Conservation (phyloP, 768 basidiomycete genomes). For the Boletales sp. region DNA sequence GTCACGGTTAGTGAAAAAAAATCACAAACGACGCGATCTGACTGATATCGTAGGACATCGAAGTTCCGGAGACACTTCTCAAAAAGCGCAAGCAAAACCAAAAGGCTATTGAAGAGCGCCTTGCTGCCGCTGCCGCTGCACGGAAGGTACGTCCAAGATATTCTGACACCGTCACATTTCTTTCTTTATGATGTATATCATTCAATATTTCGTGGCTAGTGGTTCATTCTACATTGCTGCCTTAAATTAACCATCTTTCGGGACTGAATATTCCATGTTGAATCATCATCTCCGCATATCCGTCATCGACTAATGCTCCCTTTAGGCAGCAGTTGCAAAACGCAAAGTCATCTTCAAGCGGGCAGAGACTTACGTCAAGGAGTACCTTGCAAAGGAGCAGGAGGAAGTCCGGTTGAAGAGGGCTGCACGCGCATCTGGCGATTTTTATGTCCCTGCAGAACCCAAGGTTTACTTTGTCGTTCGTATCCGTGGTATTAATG, state of each 20-base stretch:
- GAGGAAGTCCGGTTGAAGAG: conserved; percentile 97
- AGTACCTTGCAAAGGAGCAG: conserved; percentile 88
- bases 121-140: conserved; percentile 77
- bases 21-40: conserved; percentile 9
- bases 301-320: conserved; percentile 12
- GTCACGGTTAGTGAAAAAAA: conserved; percentile 38
- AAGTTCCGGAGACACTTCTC: conserved; percentile 99
- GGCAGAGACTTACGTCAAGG: conserved; percentile 96
- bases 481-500: conserved; percentile 99
- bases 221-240: conserved; percentile 59
- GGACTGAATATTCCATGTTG: conserved; percentile 46
- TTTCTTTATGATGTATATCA: conserved; percentile 73
- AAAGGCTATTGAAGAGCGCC: conserved; percentile 92
- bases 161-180: conserved; percentile 14
- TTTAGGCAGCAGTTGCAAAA: conserved; percentile 83
- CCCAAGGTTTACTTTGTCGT: conserved; percentile 97
- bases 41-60: conserved; percentile 59
- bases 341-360: conserved; percentile 99
- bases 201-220: conserved; percentile 76
- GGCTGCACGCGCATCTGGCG: conserved; percentile 84
- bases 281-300: not conserved
- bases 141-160: conserved; percentile 68
- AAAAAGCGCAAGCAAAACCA: conserved; percentile 99
- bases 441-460: conserved; percentile 97
- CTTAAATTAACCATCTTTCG: conserved; percentile 86